Evolutionary conservation across 192 early-diverging fungal species (phyloP).

Genomic region (Coemansia sp.): DNA sequence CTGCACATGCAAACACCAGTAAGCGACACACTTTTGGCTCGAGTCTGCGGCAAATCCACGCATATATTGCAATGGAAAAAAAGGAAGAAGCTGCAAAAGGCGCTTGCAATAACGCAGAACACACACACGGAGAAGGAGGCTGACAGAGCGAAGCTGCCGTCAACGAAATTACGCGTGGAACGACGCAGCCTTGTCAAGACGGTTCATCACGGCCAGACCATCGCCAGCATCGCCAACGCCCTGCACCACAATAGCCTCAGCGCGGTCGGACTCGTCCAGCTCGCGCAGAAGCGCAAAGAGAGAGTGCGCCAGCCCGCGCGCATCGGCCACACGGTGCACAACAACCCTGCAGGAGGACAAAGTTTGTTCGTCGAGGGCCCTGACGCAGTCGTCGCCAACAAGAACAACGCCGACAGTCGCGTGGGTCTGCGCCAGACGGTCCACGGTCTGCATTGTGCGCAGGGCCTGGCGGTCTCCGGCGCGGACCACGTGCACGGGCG

Average conservation of each 20-base stretch:
- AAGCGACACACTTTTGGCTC: no score
- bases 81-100: no score
- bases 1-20: no score
- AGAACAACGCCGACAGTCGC: constrained; percentile 9
- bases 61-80: no score
- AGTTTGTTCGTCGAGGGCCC: neutral
- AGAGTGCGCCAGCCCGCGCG: constrained; percentile 70
- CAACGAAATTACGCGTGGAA: constrained; percentile 22
- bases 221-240: constrained; percentile 85
- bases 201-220: constrained; percentile 96
- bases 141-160: neutral
- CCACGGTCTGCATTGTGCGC: constrained; percentile 21
- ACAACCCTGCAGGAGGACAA: neutral
- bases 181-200: constrained; percentile 86
- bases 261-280: constrained; percentile 65
- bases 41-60: no score
- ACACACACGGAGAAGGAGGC: neutral
- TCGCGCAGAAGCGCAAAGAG: constrained; percentile 79
- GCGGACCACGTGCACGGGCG: constrained; percentile 58
- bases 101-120: no score
- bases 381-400: neutral
- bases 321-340: constrained; percentile 44
- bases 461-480: constrained; percentile 1
- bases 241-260: constrained; percentile 83
- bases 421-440: neutral